Conservation (phyloP, 306 rosid species). For the Citrullus amarus region DNA sequence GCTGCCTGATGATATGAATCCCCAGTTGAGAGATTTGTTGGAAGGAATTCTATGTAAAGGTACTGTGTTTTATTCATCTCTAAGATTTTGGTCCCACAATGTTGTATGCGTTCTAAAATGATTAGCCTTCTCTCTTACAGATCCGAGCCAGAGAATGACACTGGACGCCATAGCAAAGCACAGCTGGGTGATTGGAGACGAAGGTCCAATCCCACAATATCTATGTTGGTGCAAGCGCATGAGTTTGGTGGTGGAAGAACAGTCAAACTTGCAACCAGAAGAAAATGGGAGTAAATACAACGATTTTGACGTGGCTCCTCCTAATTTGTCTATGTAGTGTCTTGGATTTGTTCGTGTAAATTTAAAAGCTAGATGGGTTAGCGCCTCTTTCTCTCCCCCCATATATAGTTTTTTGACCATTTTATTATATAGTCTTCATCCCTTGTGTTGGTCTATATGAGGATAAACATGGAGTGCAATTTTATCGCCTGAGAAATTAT, state of each 20-base stretch:
- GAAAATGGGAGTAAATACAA: slow-evolving; percentile 20
- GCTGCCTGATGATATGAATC: slow-evolving; percentile 67
- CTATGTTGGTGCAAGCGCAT: slow-evolving; percentile 79
- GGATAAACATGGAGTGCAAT: not conserved
- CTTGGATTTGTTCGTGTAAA: slow-evolving; percentile 32
- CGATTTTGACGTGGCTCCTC: slow-evolving; percentile 19
- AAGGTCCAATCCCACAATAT: slow-evolving; percentile 56
- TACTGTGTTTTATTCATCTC: not conserved
- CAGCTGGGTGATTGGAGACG: slow-evolving; percentile 63
- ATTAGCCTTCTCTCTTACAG: slow-evolving; percentile 21
- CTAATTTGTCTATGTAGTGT: slow-evolving; percentile 15
- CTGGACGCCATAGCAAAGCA: slow-evolving; percentile 52
- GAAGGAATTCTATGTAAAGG: slow-evolving; percentile 93
- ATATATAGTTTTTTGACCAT: not conserved
- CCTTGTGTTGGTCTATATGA: not conserved
- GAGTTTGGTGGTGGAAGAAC: slow-evolving; percentile 25
- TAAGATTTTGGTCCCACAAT: not conserved
- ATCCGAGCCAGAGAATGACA: slow-evolving; percentile 62
- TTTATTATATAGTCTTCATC: not conserved
- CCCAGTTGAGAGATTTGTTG: slow-evolving; percentile 43
- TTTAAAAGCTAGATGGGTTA: not conserved
- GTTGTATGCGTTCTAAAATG: not conserved
- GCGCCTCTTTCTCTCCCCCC: not conserved
- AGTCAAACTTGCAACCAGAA: slow-evolving; percentile 7
- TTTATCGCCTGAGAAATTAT: not conserved